phyloP scores from a whole-genome alignment of 129 eudicot species.

The Kitagawia praeruptora region DNA sequence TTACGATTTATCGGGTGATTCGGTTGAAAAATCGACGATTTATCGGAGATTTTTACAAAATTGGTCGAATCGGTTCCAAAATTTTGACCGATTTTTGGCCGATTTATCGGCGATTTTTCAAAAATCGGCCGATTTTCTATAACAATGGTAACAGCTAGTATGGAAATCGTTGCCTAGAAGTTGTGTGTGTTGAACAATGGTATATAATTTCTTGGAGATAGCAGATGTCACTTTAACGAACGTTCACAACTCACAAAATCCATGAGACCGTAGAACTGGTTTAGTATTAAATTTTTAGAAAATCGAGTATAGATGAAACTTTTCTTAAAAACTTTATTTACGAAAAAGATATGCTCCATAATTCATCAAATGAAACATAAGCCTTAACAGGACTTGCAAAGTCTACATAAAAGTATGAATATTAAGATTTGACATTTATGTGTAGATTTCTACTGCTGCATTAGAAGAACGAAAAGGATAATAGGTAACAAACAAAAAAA shows the following conservation, averaged over 20 bases:
- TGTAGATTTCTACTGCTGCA: neutral
- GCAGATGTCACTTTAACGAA: neutral
- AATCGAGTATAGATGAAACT: neutral
- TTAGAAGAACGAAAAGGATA: neutral
- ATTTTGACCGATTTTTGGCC: too few relatives aligned
- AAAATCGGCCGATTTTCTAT: too few relatives aligned
- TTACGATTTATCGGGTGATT: too few relatives aligned
- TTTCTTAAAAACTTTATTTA: neutral
- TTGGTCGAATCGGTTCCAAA: too few relatives aligned
- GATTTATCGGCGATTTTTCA: too few relatives aligned
- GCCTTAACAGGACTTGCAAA: neutral
- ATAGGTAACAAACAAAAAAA: neutral
- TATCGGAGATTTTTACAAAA: too few relatives aligned
- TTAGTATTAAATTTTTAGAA: neutral
- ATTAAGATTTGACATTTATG: neutral
- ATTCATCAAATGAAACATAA: neutral
- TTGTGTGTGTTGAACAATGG: neutral
- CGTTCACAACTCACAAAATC: neutral
- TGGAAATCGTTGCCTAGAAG: neutral
- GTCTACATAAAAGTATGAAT: neutral
- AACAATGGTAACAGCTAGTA: too few relatives aligned
- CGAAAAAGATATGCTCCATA: too few relatives aligned
- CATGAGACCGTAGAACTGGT: neutral
- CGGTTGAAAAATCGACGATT: too few relatives aligned
- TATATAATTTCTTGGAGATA: neutral